Evolutionary conservation across 441 rosid species (phyloP).

Genomic region (Brassica balearica): DNA sequence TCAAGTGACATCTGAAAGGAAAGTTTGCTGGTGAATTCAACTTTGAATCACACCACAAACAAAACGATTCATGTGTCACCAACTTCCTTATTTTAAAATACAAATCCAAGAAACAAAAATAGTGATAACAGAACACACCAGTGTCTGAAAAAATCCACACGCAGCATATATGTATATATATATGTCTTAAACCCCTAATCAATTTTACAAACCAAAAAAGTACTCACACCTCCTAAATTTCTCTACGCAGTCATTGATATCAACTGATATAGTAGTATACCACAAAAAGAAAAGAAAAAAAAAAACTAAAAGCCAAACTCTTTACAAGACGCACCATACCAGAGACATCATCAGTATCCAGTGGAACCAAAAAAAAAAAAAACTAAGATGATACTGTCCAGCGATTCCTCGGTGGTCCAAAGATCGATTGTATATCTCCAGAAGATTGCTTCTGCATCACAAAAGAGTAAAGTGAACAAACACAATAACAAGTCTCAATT

Average conservation of each 20-base stretch:
- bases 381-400: slow-evolving; percentile 32
- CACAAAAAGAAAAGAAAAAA: background rate
- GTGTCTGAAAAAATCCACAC: slow-evolving; percentile 17
- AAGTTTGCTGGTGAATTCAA: too few relatives aligned
- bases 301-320: slow-evolving; percentile 23
- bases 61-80: background rate
- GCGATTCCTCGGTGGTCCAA: slow-evolving; percentile 35
- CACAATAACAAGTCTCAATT: slow-evolving; percentile 8
- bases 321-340: slow-evolving; percentile 40
- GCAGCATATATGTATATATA: slow-evolving; percentile 7
- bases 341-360: slow-evolving; percentile 12
- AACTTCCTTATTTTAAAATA: background rate
- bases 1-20: too few relatives aligned
- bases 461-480: slow-evolving; percentile 12
- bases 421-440: slow-evolving; percentile 11
- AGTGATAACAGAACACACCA: slow-evolving; percentile 10
- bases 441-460: slow-evolving; percentile 21
- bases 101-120: slow-evolving; percentile 1
- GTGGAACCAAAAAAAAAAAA: background rate
- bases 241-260: slow-evolving; percentile 12
- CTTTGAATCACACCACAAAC: slow-evolving; percentile 1
- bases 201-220: slow-evolving; percentile 6
- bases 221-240: slow-evolving; percentile 12
- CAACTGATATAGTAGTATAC: slow-evolving; percentile 19
- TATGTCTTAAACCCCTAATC: slow-evolving; percentile 12